Evolutionary conservation across 2,329 filamentous ascomycete genomes (phyloP).

Genomic region (Colletotrichum sp.): DNA sequence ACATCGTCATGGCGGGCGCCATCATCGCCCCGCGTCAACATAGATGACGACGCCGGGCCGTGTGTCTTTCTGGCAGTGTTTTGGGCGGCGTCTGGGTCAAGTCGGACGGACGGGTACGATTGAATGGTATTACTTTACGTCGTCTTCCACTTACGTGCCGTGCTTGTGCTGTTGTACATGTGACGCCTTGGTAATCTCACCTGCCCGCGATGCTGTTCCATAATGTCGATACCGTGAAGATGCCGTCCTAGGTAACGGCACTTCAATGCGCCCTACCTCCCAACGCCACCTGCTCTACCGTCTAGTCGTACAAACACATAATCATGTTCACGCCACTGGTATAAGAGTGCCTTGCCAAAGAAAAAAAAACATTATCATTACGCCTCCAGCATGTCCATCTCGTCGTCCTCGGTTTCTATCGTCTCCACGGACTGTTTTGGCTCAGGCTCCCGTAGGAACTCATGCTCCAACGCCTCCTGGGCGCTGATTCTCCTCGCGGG

Average conservation of each 20-base stretch:
- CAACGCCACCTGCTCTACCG: not conserved
- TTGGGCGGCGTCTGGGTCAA: conserved; percentile 7
- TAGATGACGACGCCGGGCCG: not conserved
- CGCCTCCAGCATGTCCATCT: conserved; percentile 52
- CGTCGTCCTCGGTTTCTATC: conserved; percentile 51
- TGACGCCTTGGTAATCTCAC: not conserved
- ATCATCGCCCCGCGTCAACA: not conserved
- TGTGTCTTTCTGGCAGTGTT: not conserved
- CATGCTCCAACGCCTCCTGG: conserved; percentile 73
- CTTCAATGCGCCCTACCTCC: not conserved
- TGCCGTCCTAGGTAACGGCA: not conserved
- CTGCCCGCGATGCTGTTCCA: not conserved
- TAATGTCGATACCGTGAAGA: not conserved
- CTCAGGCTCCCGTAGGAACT: conserved; percentile 61
- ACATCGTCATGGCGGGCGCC: not conserved
- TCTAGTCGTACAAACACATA: not conserved
- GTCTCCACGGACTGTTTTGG: conserved; percentile 23
- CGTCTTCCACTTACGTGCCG: not conserved
- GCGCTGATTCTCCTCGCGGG: conserved; percentile 77
- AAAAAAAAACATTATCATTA: conserved; percentile 12
- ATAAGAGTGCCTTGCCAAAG: not conserved
- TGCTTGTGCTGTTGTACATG: not conserved
- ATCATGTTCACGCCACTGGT: not conserved
- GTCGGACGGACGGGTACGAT: not conserved
- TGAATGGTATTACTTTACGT: conserved; percentile 15